Evolutionary conservation across 176 grass and related monocot species (phyloP), one percentile per base, ranked within the genome.

Genomic region (Alopecurus myosuroides): DNA sequence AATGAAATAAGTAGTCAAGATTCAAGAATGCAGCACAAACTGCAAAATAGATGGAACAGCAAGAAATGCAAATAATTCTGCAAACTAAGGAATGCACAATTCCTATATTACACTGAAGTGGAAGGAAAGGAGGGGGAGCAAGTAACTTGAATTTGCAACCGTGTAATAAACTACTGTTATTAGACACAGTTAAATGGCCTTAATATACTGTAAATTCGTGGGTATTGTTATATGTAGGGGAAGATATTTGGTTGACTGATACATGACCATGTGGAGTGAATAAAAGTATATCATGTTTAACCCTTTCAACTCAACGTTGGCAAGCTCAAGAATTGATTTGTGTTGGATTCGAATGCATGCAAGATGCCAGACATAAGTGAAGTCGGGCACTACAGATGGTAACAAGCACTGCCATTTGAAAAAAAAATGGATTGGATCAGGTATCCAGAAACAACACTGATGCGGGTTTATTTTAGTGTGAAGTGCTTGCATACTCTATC

Each of bases 251-350:
- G 69, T 72, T 72, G 69, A 41, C 69, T 55, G 20, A 52, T 53
- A 53, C 51, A 23, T 9, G 64, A 77, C 31, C 11, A 7, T 77
- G 11, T 55, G 33, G 49, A 34, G 31, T 14, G 33, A 39, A 37
- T 77, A 77, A 12, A 23, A 37, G 74, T 57, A 10, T 3, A 57
- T 26, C 50, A 14, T 13, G 33, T 57, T 52, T 51, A 76, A 33
- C 52, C 75, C 7, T 40, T 77, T 77, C 75, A 58, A 55, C n/a
- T 9, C 52, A 77, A 77, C 6, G 51, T 77, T 58, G n/a, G 75
- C 51, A 77, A 58, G 22, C 52, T 40, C 34, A 77, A 77, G 3
- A 77, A 58, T 26, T 17, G 22, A 19, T 40, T 57, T 58, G 11
- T 57, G 50, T 77, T 77, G 75, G 35, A 77, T 55, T 57, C 48